Percentiles rank a stretch among this genome's conserved stretches.
These are phyloP conservation scores for Rosa lucieae DNA, from an alignment of 306 rosid species.

Conservation along the genomic window DNA sequence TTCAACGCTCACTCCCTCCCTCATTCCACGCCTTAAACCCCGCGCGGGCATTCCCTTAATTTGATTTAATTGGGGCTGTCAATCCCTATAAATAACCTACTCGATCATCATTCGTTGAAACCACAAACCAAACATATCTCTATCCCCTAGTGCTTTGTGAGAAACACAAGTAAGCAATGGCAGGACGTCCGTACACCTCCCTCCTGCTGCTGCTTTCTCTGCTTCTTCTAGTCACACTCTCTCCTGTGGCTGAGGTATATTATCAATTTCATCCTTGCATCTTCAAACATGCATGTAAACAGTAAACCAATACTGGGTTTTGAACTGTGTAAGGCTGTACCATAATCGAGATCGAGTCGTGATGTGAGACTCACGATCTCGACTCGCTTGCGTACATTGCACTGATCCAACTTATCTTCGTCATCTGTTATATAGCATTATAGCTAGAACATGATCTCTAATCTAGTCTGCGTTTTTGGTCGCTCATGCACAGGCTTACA, in stretches of 20 bases:
- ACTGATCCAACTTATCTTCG: background rate
- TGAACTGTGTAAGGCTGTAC: background rate
- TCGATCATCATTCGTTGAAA: conserved; percentile 8
- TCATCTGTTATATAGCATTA: background rate
- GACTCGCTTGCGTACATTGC: background rate
- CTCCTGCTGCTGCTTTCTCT: conserved; percentile 45
- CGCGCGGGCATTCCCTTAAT: conserved; percentile 10
- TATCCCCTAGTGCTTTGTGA: background rate
- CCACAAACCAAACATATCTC: background rate
- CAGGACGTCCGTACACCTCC: conserved; percentile 37
- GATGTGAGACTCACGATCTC: background rate
- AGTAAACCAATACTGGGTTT: background rate
- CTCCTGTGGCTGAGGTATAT: conserved; percentile 57
- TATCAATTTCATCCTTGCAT: background rate
- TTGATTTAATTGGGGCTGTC: background rate
- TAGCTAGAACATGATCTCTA: background rate
- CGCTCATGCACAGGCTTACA: conserved; percentile 40
- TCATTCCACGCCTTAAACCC: conserved; percentile 47
- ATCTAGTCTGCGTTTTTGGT: background rate
- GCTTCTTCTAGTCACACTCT: conserved; percentile 60
- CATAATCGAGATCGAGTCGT: background rate
- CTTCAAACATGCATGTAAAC: background rate
- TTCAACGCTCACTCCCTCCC: conserved; percentile 39
- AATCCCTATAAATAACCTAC: conserved; percentile 42
- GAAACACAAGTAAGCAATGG: conserved; percentile 27